Base-by-base conservation (phyloP, 257 asterid species). In the Anisodus tanguticus region DNA sequence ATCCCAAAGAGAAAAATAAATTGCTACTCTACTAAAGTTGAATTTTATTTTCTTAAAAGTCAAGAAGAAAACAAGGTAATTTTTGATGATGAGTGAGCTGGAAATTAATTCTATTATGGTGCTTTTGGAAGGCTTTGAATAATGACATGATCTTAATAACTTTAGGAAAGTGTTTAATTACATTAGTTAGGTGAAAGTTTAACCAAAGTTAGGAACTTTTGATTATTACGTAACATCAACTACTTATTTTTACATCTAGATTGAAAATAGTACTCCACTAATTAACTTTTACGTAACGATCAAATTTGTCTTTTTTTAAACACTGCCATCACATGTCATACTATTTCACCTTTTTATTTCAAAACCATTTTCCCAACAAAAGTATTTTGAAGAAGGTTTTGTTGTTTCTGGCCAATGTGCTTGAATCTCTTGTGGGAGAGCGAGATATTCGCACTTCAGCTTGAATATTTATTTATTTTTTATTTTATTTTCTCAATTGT, bases 31-130 rank as follows among this genome's bases (percentile, higher is more conserved):
- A 2, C 9, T 22, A 76, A 76, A 49, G 22, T 49, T 49, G 81
- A 76, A 49, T 51, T 76, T 76, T 76, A 26, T 76, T 17, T 22
- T 76, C 62, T 22, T 53, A 4, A 53, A 77, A 53, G 64, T 51
- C 45, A 13, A 77, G 31, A 8, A 31, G 3, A 8, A 51, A 3
- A 76, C 9, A 53, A 77, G 26, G 49, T 8, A 1, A 12, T 53
- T 77, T 13, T 26, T 53, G 31, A 77, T 77, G 54, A 15, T 77
- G 64, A 53, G 16, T 77, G 64, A 12, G 47, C 39, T 53, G 15
- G 15, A 53, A 9, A 77, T 76, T 8, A 9, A 77, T 76, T 8
- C n/a, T 76, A 51, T 22, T 76, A 49, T 22, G 41, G 26, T 59
- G 66, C 10, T 59, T n/a, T n/a, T 59, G 55, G 11, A 51, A 6